phyloP scores from a whole-genome alignment of 1,139 yeast genomes.

The Protomyces arabidopsidicola region DNA sequence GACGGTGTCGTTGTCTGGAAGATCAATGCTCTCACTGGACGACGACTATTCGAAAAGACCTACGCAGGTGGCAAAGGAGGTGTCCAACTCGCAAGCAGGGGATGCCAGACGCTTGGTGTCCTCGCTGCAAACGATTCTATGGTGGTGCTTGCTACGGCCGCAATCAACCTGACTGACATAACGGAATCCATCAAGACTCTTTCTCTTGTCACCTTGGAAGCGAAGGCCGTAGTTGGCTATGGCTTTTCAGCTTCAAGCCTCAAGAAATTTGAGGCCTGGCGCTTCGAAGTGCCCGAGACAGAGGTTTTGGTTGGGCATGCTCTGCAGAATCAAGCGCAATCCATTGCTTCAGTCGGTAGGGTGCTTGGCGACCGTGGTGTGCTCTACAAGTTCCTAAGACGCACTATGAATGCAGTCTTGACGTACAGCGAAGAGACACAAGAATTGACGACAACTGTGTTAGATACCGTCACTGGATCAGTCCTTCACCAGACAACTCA shows the following conservation, averaged over 20 bases:
- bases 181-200: background rate
- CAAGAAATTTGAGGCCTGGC: slow-evolving; percentile 38
- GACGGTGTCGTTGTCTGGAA: background rate
- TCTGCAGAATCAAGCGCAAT: slow-evolving; percentile 37
- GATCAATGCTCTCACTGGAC: background rate
- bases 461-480: slow-evolving; percentile 70
- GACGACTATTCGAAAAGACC: background rate
- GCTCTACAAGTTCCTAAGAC: slow-evolving; percentile 77
- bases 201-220: background rate
- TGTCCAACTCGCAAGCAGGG: background rate
- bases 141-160: background rate
- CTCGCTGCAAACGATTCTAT: background rate
- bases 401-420: slow-evolving; percentile 58
- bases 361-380: slow-evolving; percentile 68
- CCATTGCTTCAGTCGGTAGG: slow-evolving; percentile 62
- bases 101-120: background rate
- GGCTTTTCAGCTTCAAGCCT: slow-evolving; percentile 36
- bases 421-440: slow-evolving; percentile 41
- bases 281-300: slow-evolving; percentile 41
- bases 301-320: slow-evolving; percentile 5
- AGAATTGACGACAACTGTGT: slow-evolving; percentile 45
- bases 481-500: slow-evolving; percentile 42
- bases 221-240: background rate
- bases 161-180: background rate
- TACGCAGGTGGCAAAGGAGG: background rate